Base-by-base conservation (phyloP, 305 asterid species). In the Caryopteris hybrid region DNA sequence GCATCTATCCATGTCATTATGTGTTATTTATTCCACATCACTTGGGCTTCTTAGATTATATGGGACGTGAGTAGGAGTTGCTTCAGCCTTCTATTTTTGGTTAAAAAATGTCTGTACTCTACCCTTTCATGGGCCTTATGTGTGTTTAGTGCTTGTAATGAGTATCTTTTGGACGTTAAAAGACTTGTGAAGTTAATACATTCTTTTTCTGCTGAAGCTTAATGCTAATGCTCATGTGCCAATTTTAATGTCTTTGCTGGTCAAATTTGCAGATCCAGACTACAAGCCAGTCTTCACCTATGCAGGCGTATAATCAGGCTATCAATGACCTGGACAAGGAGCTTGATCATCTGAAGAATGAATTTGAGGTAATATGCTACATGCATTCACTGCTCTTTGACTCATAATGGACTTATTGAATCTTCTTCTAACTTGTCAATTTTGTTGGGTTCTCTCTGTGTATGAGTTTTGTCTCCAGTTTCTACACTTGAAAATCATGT, bases 291-390 rank as follows among this genome's bases (percentile, higher is more conserved):
- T 93, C 99, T 61, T 93, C 99, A 6, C 99, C 97, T 5, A 93
- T 93, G 99, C 99, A 93, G 82, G 99, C 99, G 2, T 93, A 90
- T 76, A 90, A 90, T 83, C 96, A 90, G 80, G 97, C 94, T 47
- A 89, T 93, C 74, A 85, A 90, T 61, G 97, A 93, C 80, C 86
- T 88, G 76, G 98, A 92, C 69, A 92, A 86, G 86, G 98, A 92
- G 70, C 83, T 92, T 47, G 98, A 92, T 76, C 89, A 86, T 78
- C 83, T 90, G 65, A 92, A 90, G 84, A 88, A 75, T 70, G 94
- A 84, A 60, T 84, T 90, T 33, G 95, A 88, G 92, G 98, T 88
- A 78, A 64, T 36, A 17, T 72, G n/a, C n/a, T n/a, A n/a, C 12
- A 36, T 36, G 2, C 12, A 1, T 33, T 0, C 55, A 25, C n/a